Conservation (phyloP, 2,329 filamentous ascomycete species). For the Arthrobotrys musiformis region DNA sequence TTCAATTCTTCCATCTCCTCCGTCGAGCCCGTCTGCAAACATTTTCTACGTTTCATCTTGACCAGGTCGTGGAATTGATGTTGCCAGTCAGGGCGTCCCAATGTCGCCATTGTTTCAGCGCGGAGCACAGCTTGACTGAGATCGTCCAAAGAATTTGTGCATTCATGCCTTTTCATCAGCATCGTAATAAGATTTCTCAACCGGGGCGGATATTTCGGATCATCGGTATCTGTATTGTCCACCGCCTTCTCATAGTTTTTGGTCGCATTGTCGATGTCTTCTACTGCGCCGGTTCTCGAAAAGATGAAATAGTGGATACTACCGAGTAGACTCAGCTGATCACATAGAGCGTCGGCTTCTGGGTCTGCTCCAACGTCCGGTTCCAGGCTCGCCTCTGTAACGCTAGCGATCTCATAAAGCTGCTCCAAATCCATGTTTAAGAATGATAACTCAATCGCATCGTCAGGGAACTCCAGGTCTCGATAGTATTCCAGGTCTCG, state of each 20-base stretch:
- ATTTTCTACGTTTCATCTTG: constrained; percentile 12
- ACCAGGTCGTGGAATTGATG: background rate
- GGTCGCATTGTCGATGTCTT: constrained; percentile 45
- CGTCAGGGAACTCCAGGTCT: background rate
- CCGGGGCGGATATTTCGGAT: background rate
- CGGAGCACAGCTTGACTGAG: background rate
- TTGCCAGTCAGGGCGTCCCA: background rate
- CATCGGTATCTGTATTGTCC: background rate
- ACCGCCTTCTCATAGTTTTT: background rate
- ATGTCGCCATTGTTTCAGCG: background rate
- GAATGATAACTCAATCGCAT: background rate
- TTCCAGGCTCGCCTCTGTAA: background rate
- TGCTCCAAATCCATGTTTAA: background rate
- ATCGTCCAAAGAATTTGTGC: background rate
- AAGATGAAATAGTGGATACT: constrained; percentile 27
- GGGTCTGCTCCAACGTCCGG: too few relatives aligned
- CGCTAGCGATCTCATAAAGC: background rate
- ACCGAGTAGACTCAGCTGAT: background rate
- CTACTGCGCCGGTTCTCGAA: background rate
- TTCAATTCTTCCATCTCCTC: background rate
- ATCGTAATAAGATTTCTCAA: constrained; percentile 1
- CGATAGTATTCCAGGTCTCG: constrained; percentile 13
- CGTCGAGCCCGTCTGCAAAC: background rate
- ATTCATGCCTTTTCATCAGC: background rate
- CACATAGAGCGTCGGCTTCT: background rate